Base-by-base conservation (phyloP, 164 flowering plant genomes). In the Tinospora cordifolia region DNA sequence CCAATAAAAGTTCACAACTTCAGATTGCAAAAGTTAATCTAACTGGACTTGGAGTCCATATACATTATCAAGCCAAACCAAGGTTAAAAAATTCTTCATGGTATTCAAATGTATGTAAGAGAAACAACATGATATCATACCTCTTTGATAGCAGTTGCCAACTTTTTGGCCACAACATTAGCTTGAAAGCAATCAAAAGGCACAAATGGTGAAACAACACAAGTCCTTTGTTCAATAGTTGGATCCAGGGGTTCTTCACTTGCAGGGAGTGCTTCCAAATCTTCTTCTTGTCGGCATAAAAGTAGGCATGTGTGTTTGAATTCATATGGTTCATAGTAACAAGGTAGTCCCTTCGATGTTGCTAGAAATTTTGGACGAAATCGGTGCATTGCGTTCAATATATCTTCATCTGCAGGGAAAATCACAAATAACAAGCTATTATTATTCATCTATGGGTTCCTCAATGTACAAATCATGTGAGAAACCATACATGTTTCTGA, bases 301-400 rank as follows among this genome's bases (percentile, higher is more conserved):
- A 87, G 79, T 69, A 79, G 75, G 76, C 99, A 94, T 15, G 81
- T 79, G 71, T 94, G 99, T 59, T 78, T 77, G 80, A 81, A 94
- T 69, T 89, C 88, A 72, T 84, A 84, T 54, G 94, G 93, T 70
- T 84, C 80, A 73, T 83, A 88, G 71, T 84, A 87, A 19, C 83
- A 77, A 21, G 95, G 96, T 65, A 80, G 41, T 26, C 83, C 84
- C 74, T 74, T 65, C 41, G 86, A 79, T 25, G 62, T 70, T 70
- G 57, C 79, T 27, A 89, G 74, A 81, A 82, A 88, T 41, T 80
- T 71, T 38, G 99, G 99, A 39, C 99, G 90, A 72, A 85, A 89
- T 0, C 88, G 86, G 75, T 94, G 99, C 75, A 94, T 11, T 30
- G 88, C 70, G 71, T 78, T 76, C 46, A 94, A 51, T 63, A 88